Evolutionary conservation across 2,329 filamentous ascomycete species (phyloP).

Genomic region (Fusarium miscanthi): DNA sequence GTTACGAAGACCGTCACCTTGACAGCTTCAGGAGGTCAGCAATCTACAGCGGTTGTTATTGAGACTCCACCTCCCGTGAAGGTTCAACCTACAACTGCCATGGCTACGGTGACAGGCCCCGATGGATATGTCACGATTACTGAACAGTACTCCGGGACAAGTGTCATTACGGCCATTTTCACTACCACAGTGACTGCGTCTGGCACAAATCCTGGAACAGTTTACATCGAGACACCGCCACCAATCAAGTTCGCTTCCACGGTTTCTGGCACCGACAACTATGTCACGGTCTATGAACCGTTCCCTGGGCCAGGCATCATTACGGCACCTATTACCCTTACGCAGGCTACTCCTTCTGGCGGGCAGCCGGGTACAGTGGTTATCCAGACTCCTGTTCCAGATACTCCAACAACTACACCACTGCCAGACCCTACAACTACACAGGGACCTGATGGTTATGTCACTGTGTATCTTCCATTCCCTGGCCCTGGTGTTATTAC

Average conservation of each 20-base stretch:
- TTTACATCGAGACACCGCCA: slow-evolving; percentile 29
- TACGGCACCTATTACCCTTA: slow-evolving; percentile 29
- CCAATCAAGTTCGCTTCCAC: slow-evolving; percentile 21
- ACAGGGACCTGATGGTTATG: slow-evolving; percentile 9
- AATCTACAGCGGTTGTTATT: slow-evolving; percentile 16
- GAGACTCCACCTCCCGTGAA: slow-evolving; percentile 24
- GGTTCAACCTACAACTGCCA: slow-evolving; percentile 10
- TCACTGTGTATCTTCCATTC: slow-evolving; percentile 23
- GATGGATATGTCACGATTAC: slow-evolving; percentile 15
- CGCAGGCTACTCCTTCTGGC: slow-evolving; percentile 12
- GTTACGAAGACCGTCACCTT: slow-evolving; percentile 19
- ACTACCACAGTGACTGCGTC: slow-evolving; percentile 22
- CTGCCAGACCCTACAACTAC: slow-evolving; percentile 11
- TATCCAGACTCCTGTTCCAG: slow-evolving; percentile 17
- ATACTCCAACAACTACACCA: not conserved
- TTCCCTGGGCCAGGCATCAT: slow-evolving; percentile 30
- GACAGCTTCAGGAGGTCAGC: slow-evolving; percentile 9
- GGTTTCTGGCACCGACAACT: slow-evolving; percentile 19
- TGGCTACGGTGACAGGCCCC: slow-evolving; percentile 7
- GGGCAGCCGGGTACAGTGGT: slow-evolving; percentile 25
- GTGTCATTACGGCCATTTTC: slow-evolving; percentile 23
- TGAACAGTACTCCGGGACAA: slow-evolving; percentile 14
- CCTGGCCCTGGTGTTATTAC: slow-evolving; percentile 24
- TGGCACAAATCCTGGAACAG: slow-evolving; percentile 23
- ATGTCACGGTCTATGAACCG: slow-evolving; percentile 27